Base-by-base conservation (phyloP, 129 eudicot genomes). In the Arctium lappa region DNA sequence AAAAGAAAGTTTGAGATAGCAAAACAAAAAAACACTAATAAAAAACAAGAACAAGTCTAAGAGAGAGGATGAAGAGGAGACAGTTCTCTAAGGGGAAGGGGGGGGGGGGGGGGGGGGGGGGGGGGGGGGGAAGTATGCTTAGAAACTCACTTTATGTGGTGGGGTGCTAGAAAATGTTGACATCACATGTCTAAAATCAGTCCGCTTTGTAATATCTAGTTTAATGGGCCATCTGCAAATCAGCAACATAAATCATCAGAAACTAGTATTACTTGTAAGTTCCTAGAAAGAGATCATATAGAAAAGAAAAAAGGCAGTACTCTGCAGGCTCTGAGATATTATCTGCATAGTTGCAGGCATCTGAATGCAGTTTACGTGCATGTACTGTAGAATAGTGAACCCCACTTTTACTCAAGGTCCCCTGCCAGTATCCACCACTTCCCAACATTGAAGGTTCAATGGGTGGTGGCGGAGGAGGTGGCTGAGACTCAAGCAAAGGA, bases 201-300 rank as follows among this genome's bases (percentile, higher is more conserved):
- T 96, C 81, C 99, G 95, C 73, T 96, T 96, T 65, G 95, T 93
- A 90, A 96, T 93, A 85, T 96, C 99, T 76, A 96, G 83, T 83
- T 96, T 96, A 38, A 84, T 78, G 5, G 99, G 99, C 99, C 99
- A 96, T 81, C 99, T 96, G 94, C 88, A 84, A 42, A 81, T 37
- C 84, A 75, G 68, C 74, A 62, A 86, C 46, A 73, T 9, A 79
- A 75, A 82, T 56, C n/a, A 84, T 88, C 70, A 84, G 56, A 76
- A 56, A 27, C 63, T 40, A 76, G n/a, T 29, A 62, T 34, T 69
- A 62, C 70, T 31, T 16, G 22, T 36, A 77, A 12, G 44, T 75
- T 60, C 27, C 39, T 73, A 22, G n/a, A 83, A 32, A 56, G 22
- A 31, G n/a, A 40, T 69, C 11, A 79, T 72, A 22, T 8, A 22